These are phyloP conservation scores for Diplodia sapinea DNA, from an alignment of 2,329 filamentous ascomycete species.

Conservation along the genomic window DNA sequence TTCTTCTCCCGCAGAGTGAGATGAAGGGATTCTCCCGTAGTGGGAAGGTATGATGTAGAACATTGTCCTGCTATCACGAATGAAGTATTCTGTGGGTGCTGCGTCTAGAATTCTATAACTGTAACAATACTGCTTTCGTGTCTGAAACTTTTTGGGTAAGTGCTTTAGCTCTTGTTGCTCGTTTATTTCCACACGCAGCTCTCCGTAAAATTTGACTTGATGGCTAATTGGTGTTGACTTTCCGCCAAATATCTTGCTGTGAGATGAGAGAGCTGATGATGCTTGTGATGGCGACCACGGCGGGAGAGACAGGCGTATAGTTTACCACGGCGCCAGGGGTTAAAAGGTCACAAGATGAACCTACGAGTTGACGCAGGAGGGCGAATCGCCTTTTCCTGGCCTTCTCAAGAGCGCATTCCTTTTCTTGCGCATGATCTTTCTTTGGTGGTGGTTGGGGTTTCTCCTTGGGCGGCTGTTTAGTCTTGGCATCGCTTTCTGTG, in stretches of 20 bases:
- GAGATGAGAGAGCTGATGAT: constrained; percentile 29
- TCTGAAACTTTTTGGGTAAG: background rate
- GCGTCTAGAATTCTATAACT: background rate
- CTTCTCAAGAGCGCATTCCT: background rate
- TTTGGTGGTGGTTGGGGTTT: background rate
- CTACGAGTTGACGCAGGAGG: constrained; percentile 16
- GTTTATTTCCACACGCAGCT: background rate
- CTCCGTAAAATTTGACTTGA: background rate
- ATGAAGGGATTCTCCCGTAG: background rate
- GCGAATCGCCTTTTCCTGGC: background rate
- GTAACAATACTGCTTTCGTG: background rate
- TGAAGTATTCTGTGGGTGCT: background rate
- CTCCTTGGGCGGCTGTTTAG: background rate
- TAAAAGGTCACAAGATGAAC: constrained; percentile 20
- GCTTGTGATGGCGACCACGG: constrained; percentile 20
- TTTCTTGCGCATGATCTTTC: background rate
- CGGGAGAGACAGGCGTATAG: constrained; percentile 7
- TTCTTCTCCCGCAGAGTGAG: background rate
- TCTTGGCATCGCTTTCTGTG: background rate
- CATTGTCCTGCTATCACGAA: background rate
- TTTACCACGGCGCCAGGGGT: constrained; percentile 25
- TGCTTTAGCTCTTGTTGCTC: background rate
- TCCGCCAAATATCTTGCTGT: constrained; percentile 23
- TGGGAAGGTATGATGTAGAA: background rate
- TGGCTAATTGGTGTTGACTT: constrained; percentile 8